A percentile compares a stretch with the other conserved stretches of the same genome.
Conservation (phyloP, 2,329 filamentous ascomycete genomes). For the Ascochyta lentis region DNA sequence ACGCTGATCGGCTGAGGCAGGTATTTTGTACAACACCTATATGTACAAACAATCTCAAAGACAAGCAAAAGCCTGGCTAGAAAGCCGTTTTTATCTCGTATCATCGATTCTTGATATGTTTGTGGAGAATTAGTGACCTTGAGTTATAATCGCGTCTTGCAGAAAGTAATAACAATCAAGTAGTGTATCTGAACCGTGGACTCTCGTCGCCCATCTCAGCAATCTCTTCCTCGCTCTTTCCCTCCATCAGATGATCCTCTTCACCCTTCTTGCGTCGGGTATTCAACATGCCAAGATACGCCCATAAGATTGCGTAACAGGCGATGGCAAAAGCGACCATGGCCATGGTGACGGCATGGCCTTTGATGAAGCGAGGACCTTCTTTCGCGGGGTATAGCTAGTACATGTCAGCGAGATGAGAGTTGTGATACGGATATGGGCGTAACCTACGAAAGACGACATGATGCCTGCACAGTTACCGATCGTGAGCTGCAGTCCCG, state of each 20-base stretch:
- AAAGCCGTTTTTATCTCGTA: too few species aligned
- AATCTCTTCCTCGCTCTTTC: constrained; percentile 52
- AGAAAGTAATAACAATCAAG: constrained; percentile 11
- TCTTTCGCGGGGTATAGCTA: constrained; percentile 56
- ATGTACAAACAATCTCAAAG: too few species aligned
- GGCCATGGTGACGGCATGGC: constrained; percentile 60
- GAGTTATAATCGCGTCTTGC: too few species aligned
- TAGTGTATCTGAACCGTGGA: constrained; percentile 54
- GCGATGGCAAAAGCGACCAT: constrained; percentile 55
- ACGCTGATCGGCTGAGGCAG: too few species aligned
- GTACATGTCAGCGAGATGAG: constrained; percentile 19
- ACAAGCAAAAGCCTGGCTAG: too few species aligned
- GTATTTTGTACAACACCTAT: too few species aligned
- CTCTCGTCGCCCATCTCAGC: constrained; percentile 55
- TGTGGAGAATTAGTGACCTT: too few species aligned
- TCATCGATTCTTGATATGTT: too few species aligned
- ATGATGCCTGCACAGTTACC: constrained; percentile 76
- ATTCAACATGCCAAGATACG: constrained; percentile 49
- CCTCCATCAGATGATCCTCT: constrained; percentile 50
- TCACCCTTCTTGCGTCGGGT: constrained; percentile 47
- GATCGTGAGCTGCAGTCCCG: constrained; percentile 72
- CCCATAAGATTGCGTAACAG: constrained; percentile 49
- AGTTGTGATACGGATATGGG: too few species aligned
- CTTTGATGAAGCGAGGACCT: constrained; percentile 57
- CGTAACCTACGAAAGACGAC: constrained; percentile 67